Evolutionary conservation across 2,329 filamentous ascomycete genomes (phyloP).

Genomic region (Colletotrichum lentis): DNA sequence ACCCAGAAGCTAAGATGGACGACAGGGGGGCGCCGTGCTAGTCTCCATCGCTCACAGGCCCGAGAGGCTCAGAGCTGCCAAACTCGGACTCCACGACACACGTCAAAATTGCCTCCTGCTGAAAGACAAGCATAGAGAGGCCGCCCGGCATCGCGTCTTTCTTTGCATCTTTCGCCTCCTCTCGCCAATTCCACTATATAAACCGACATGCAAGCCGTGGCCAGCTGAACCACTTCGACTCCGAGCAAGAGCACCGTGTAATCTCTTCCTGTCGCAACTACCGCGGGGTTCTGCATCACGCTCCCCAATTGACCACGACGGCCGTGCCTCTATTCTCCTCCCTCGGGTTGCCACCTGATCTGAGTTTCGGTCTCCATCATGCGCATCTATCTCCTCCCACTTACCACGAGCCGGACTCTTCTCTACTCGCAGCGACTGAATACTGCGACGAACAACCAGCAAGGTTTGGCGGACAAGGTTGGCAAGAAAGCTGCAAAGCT

Average conservation of each 20-base stretch:
- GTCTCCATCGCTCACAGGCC: background rate
- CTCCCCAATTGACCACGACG: constrained; percentile 13
- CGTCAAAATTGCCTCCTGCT: constrained; percentile 35
- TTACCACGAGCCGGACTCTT: constrained; percentile 88
- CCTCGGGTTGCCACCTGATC: background rate
- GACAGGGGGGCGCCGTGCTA: constrained; percentile 31
- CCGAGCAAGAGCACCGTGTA: constrained; percentile 6
- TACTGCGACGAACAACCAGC: constrained; percentile 60
- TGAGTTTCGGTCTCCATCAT: constrained; percentile 56
- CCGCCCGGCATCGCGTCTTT: constrained; percentile 25
- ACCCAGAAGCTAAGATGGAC: constrained; percentile 38
- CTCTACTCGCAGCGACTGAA: constrained; percentile 87
- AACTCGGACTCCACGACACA: constrained; percentile 34
- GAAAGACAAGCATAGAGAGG: constrained; percentile 27
- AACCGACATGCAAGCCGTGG: constrained; percentile 15
- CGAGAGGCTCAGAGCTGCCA: constrained; percentile 22
- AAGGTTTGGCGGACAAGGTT: constrained; percentile 71
- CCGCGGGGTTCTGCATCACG: constrained; percentile 18
- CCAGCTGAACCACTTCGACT: background rate
- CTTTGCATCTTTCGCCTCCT: constrained; percentile 11
- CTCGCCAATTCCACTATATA: background rate
- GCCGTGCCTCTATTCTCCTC: background rate
- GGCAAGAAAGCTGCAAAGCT: constrained; percentile 76
- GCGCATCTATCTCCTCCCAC: constrained; percentile 92
- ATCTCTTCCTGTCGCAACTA: constrained; percentile 18